phyloP scores from a whole-genome alignment of 1,284 basidiomycete genomes.

The Coriolopsis trogii region DNA sequence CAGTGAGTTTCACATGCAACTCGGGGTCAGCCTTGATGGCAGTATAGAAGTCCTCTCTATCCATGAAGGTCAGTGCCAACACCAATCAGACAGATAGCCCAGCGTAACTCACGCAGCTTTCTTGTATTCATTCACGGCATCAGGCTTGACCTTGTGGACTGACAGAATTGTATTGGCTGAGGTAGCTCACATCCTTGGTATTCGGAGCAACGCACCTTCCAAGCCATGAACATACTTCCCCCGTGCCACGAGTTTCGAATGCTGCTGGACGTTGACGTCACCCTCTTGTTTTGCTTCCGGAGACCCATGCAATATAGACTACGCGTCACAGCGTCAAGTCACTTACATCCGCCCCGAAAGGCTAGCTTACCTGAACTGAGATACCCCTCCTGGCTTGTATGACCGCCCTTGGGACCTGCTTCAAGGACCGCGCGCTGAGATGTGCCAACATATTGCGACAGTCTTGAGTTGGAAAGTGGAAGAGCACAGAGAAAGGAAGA shows the following conservation, averaged over 20 bases:
- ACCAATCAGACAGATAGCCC: conserved; percentile 6
- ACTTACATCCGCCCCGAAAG: conserved; percentile 12
- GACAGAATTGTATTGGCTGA: conserved; percentile 2
- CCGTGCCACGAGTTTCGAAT: conserved; percentile 82
- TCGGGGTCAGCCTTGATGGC: conserved; percentile 74
- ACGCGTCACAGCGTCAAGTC: conserved; percentile 19
- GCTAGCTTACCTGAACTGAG: conserved; percentile 58
- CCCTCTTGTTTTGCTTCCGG: conserved; percentile 84
- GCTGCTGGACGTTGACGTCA: conserved; percentile 75
- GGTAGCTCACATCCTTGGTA: background rate
- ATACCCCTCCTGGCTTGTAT: conserved; percentile 46
- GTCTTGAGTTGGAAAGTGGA: conserved; percentile 3
- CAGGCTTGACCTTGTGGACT: conserved; percentile 87
- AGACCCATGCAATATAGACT: conserved; percentile 69
- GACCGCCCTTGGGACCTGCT: conserved; percentile 26
- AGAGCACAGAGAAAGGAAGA: background rate
- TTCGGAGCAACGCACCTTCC: conserved; percentile 60
- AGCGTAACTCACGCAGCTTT: conserved; percentile 71
- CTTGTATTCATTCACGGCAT: conserved; percentile 81
- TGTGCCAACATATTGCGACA: conserved; percentile 30
- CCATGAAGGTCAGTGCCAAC: conserved; percentile 15
- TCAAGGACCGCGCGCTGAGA: conserved; percentile 32
- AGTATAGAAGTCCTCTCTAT: conserved; percentile 80
- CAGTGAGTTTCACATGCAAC: conserved; percentile 84
- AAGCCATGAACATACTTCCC: conserved; percentile 90